Base-by-base conservation (phyloP, 441 rosid genomes). In the Populus tomentosa region DNA sequence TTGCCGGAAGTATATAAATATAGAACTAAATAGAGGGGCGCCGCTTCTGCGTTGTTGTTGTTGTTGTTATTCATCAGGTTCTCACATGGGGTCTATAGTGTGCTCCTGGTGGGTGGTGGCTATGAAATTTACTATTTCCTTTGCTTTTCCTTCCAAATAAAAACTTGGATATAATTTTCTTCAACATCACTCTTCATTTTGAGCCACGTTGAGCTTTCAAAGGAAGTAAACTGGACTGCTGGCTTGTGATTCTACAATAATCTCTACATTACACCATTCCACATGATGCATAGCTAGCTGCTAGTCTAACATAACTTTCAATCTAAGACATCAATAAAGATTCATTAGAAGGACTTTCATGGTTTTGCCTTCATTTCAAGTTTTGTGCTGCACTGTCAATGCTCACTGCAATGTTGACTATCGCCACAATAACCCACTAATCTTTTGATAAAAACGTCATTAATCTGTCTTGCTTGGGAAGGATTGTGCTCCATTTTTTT, bases 311-410 rank as follows among this genome's bases (percentile, higher is more conserved):
- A 77, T 79, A 75, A 74, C 84, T 87, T 85, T 81, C 82, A 84
- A 80, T 82, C 76, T 40, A 87, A 84, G 87, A 69, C 69, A 78
- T 24, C 73, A 8, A 33, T 23, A 32, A 62, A 68, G 32, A 70
- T 56, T 59, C 33, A 53, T 10, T 30, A 10, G 66, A 74, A 82
- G 73, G 75, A 50, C 70, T 81, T 83, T 85, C 69, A 71, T 80
- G 59, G 67, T 79, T 83, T 85, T 85, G 83, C 85, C 83, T 82
- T 79, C 85, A 74, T 80, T 76, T 21, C 69, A 86, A 86, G 84
- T 72, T 14, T 69, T 62, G 40, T n/a, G 21, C 36, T 28, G 32
- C 65, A n/a, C 33, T 33, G 4, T 20, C 38, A 33, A 10, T 18
- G 36, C 69, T 59, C 78, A 24, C 46, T 38, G 3, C 38, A 33